Conservation (phyloP, 805 yeast genomes). For the Teunomyces funiuensis region DNA sequence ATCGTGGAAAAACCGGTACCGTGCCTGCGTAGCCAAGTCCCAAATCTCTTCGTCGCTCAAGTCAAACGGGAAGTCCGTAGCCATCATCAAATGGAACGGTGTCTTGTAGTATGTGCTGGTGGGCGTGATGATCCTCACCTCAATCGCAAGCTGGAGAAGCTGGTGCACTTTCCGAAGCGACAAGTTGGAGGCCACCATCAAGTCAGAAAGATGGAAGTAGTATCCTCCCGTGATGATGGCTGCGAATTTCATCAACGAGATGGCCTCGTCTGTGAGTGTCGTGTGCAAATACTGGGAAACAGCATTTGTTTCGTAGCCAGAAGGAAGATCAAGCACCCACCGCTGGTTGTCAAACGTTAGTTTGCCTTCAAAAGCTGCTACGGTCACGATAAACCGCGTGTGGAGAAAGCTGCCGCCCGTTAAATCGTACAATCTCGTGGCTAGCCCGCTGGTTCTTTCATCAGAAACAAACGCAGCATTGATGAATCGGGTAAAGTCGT, state of each 20-base stretch:
- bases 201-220: conserved; percentile 36
- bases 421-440: conserved; percentile 9
- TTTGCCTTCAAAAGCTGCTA: not conserved
- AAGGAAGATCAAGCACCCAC: not conserved
- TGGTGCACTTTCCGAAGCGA: conserved; percentile 32
- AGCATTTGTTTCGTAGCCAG: not conserved
- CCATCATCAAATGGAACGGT: conserved; percentile 41
- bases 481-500: conserved; percentile 9
- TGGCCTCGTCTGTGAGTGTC: conserved; percentile 17
- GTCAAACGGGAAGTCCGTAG: conserved; percentile 27
- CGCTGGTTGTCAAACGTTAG: not conserved
- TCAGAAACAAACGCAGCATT: conserved; percentile 5
- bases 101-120: conserved; percentile 45
- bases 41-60: conserved; percentile 29
- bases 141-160: conserved; percentile 33
- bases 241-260: conserved; percentile 35
- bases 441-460: not conserved
- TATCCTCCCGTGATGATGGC: conserved; percentile 40
- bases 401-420: conserved; percentile 19
- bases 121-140: conserved; percentile 35
- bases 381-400: conserved; percentile 13
- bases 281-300: not conserved
- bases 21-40: conserved; percentile 34
- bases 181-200: conserved; percentile 36
- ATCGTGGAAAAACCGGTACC: conserved; percentile 44